Evolutionary conservation across 371 early-diverging fungal genomes (phyloP).

Genomic region (Apophysomyces ossiformis): DNA sequence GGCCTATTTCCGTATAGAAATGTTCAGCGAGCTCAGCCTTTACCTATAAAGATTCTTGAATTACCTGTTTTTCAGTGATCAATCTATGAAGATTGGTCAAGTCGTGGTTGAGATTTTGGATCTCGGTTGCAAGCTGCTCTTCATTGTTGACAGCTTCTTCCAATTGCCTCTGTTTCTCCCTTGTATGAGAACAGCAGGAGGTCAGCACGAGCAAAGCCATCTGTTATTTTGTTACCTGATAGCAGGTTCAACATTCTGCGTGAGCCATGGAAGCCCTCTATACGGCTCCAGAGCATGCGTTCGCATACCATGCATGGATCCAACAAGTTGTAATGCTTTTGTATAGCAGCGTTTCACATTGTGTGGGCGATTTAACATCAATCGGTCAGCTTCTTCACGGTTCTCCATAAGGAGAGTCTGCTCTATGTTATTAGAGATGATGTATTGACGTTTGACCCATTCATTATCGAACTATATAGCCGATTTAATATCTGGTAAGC

Average conservation of each 20-base stretch:
- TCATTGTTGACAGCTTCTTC: neutral
- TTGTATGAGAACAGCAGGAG: neutral
- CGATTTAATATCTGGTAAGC: neutral
- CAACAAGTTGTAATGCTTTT: slow-evolving; percentile 65
- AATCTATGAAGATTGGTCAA: neutral
- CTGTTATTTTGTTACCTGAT: slow-evolving; percentile 35
- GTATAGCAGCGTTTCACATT: slow-evolving; percentile 79
- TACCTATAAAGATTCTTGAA: too few relatives aligned
- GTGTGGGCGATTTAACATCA: slow-evolving; percentile 68
- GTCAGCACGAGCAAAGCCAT: neutral
- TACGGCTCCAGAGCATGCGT: slow-evolving; percentile 43
- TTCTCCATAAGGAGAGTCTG: slow-evolving; percentile 72
- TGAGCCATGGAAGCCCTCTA: slow-evolving; percentile 50
- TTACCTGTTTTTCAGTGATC: neutral
- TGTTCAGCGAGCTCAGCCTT: neutral
- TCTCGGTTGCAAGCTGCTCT: neutral
- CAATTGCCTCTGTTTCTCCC: neutral
- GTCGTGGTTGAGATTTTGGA: too few relatives aligned
- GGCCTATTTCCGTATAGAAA: neutral
- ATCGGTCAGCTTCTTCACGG: slow-evolving; percentile 72
- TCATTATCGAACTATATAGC: slow-evolving; percentile 61
- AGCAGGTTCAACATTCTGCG: slow-evolving; percentile 41
- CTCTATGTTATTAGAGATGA: slow-evolving; percentile 78
- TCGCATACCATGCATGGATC: slow-evolving; percentile 51
- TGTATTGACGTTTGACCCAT: slow-evolving; percentile 78